phyloP scores from a whole-genome alignment of 2,329 filamentous ascomycete genomes.

The Pseudogymnoascus verrucosus region DNA sequence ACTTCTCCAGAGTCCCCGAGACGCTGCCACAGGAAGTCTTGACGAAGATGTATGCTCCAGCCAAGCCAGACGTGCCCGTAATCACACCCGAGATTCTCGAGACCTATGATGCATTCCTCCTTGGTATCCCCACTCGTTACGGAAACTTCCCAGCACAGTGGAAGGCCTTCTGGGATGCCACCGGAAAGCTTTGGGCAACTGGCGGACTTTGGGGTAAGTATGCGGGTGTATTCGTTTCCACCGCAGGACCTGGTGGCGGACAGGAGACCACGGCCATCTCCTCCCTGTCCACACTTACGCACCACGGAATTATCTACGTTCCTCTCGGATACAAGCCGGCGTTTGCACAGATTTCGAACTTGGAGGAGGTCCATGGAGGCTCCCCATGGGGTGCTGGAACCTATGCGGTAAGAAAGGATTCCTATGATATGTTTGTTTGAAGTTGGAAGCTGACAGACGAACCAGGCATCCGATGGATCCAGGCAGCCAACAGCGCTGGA shows the following conservation, averaged over 20 bases:
- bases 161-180: slow-evolving; percentile 86
- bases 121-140: slow-evolving; percentile 92
- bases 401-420: slow-evolving; percentile 52
- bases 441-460: slow-evolving; percentile 14
- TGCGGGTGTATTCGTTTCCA: slow-evolving; percentile 84
- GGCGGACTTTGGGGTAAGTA: slow-evolving; percentile 82
- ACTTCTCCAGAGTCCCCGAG: slow-evolving; percentile 57
- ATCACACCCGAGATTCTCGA: slow-evolving; percentile 53
- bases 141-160: slow-evolving; percentile 97
- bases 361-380: slow-evolving; percentile 77
- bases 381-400: slow-evolving; percentile 91
- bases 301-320: slow-evolving; percentile 96
- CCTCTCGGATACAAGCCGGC: slow-evolving; percentile 83
- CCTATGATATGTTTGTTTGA: not conserved
- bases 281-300: slow-evolving; percentile 74
- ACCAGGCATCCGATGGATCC: slow-evolving; percentile 61
- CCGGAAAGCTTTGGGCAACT: slow-evolving; percentile 68
- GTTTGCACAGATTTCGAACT: slow-evolving; percentile 61
- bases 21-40: slow-evolving; percentile 81
- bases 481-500: slow-evolving; percentile 71
- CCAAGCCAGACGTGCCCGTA: slow-evolving; percentile 63
- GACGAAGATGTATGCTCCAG: slow-evolving; percentile 80
- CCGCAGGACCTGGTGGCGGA: slow-evolving; percentile 76
- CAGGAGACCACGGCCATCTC: slow-evolving; percentile 83
- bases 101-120: slow-evolving; percentile 78